Conservation (phyloP, 202 grass and related monocot genomes). For the Digitaria exilis region DNA sequence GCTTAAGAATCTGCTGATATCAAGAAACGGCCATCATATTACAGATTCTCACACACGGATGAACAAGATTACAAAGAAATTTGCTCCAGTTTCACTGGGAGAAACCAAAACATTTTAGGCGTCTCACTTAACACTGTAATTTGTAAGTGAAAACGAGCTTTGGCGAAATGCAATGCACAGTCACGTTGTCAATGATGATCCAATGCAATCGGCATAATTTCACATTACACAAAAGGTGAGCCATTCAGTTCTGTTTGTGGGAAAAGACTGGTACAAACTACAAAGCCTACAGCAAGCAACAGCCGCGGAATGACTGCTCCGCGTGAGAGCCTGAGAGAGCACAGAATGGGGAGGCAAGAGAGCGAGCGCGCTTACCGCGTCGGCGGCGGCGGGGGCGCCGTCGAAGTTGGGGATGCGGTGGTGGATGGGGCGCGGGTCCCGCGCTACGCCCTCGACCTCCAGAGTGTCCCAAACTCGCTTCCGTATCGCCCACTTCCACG, state of each 20-base stretch:
- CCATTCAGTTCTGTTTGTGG: neutral
- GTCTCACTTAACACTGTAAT: neutral
- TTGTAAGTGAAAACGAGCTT: neutral
- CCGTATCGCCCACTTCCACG: conserved; percentile 88
- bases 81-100: neutral
- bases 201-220: neutral
- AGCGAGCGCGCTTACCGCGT: conserved; percentile 37
- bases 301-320: neutral
- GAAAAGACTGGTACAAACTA: neutral
- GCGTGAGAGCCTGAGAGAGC: neutral
- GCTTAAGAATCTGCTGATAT: neutral
- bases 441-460: conserved; percentile 66
- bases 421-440: conserved; percentile 83
- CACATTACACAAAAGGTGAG: neutral
- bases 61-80: neutral
- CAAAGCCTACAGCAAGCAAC: neutral
- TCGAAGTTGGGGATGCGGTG: conserved; percentile 96
- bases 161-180: neutral
- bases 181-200: neutral
- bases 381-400: conserved; percentile 61
- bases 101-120: neutral
- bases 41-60: neutral
- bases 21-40: neutral
- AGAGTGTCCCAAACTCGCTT: conserved; percentile 78
- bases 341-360: neutral